phyloP scores from a whole-genome alignment of 495 filamentous ascomycete genomes.

The Penicillium crystallinum region DNA sequence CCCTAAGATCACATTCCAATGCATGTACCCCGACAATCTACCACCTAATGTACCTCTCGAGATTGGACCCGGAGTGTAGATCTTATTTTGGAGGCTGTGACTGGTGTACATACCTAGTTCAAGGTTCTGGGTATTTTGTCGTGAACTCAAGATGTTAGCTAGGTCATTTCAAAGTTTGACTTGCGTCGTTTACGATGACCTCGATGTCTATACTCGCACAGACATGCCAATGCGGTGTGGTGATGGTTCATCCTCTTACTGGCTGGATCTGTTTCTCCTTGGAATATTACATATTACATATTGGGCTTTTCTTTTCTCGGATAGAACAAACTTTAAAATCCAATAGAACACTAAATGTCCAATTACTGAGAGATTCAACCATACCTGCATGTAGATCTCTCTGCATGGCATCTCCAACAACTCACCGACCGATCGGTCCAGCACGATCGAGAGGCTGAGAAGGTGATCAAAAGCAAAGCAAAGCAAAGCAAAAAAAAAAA shows the following conservation, averaged over 20 bases:
- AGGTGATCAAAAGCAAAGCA: not conserved
- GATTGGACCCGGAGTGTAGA: too few species aligned
- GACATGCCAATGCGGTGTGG: slow-evolving; percentile 16
- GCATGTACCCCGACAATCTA: slow-evolving; percentile 9
- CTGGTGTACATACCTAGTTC: too few species aligned
- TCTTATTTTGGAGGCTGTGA: not conserved
- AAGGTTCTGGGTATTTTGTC: not conserved
- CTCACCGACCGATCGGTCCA: not conserved
- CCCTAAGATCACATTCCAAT: slow-evolving; percentile 28
- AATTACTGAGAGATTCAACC: not conserved
- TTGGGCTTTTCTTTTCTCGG: not conserved
- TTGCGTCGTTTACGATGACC: not conserved
- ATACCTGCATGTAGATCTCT: not conserved
- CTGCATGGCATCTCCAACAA: not conserved
- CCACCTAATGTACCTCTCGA: too few species aligned
- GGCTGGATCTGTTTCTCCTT: not conserved
- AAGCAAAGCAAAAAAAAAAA: too few species aligned
- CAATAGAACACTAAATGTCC: not conserved
- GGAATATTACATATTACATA: slow-evolving; percentile 11
- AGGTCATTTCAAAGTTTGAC: not conserved
- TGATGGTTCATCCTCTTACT: slow-evolving; percentile 4
- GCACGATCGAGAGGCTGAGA: not conserved
- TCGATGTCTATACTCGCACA: slow-evolving; percentile 2
- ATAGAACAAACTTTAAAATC: too few species aligned
- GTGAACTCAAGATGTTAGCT: not conserved